A percentile compares a stretch with the other conserved stretches of the same genome.
phyloP scores from a whole-genome alignment of 2,329 filamentous ascomycete genomes.

The Xylariaceae sp. region DNA sequence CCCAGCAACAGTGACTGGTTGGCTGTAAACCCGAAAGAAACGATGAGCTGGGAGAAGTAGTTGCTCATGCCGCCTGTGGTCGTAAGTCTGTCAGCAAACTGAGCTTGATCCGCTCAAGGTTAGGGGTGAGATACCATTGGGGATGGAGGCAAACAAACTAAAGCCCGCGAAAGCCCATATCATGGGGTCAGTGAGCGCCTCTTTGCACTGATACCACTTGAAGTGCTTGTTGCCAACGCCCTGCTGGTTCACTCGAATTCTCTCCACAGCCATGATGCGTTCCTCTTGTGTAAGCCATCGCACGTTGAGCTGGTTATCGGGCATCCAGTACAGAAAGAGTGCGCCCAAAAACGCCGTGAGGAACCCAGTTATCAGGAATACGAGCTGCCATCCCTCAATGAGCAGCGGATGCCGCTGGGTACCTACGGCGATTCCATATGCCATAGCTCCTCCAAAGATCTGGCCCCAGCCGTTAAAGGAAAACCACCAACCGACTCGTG shows the following conservation, averaged over 20 bases:
- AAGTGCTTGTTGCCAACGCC: slow-evolving; percentile 67
- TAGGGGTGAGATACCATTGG: slow-evolving; percentile 24
- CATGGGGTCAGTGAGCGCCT: slow-evolving; percentile 34
- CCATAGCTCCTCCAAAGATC: slow-evolving; percentile 35
- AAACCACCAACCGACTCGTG: slow-evolving; percentile 26
- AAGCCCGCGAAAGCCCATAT: slow-evolving; percentile 33
- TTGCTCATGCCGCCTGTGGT: slow-evolving; percentile 27
- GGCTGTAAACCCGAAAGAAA: slow-evolving; percentile 58
- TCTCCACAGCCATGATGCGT: slow-evolving; percentile 44
- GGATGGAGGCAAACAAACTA: slow-evolving; percentile 31
- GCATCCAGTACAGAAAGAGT: slow-evolving; percentile 46
- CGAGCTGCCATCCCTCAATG: slow-evolving; percentile 63
- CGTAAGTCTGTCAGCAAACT: background rate
- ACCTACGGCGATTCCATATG: slow-evolving; percentile 45
- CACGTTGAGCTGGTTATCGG: slow-evolving; percentile 36
- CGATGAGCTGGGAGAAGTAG: slow-evolving; percentile 39
- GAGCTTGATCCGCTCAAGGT: too few species aligned
- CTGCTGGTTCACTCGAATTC: slow-evolving; percentile 61
- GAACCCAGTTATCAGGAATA: slow-evolving; percentile 50
- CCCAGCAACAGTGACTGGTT: slow-evolving; percentile 62
- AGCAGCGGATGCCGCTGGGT: slow-evolving; percentile 32
- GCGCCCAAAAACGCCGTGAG: slow-evolving; percentile 45
- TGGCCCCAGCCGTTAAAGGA: slow-evolving; percentile 32
- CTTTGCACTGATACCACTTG: slow-evolving; percentile 55
- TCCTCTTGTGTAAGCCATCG: slow-evolving; percentile 53